Conservation (phyloP, 495 filamentous ascomycete species). For the Apodospora peruviana region DNA sequence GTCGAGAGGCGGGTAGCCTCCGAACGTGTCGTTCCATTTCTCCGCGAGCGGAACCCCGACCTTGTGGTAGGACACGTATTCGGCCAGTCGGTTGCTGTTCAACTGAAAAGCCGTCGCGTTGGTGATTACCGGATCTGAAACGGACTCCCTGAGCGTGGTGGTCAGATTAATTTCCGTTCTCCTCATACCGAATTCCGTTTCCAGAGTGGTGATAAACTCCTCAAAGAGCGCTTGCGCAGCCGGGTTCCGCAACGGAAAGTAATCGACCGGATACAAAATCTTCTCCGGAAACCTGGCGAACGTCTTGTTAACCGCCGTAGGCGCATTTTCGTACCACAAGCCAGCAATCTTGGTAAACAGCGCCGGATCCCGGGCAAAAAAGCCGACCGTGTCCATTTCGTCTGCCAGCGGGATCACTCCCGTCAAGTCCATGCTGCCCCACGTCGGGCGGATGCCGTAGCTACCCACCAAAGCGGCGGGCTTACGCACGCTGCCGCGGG, state of each 20-base stretch:
- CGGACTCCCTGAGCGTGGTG: too few relatives aligned
- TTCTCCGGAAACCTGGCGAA: too few relatives aligned
- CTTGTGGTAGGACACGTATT: too few relatives aligned
- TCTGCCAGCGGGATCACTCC: slow-evolving; percentile 4
- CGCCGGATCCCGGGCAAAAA: slow-evolving; percentile 2
- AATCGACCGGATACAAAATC: slow-evolving; percentile 6
- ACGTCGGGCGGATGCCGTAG: slow-evolving; percentile 9
- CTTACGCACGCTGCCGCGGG: slow-evolving; percentile 4
- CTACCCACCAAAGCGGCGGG: slow-evolving; percentile 5
- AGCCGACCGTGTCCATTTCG: slow-evolving; percentile 4
- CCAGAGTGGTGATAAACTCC: neutral
- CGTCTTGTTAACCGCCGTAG: too few relatives aligned
- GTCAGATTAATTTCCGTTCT: neutral
- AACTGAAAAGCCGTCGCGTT: too few relatives aligned
- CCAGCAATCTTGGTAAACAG: too few relatives aligned
- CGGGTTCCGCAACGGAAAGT: neutral
- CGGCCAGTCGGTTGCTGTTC: too few relatives aligned
- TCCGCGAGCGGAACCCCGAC: too few relatives aligned
- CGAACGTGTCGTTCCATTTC: too few relatives aligned
- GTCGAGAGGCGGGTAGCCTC: too few relatives aligned
- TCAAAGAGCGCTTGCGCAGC: slow-evolving; percentile 2
- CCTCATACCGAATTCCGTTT: neutral
- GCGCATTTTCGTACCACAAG: too few relatives aligned
- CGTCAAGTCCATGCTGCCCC: neutral
- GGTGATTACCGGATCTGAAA: too few relatives aligned